Percentiles rank a stretch among this genome's conserved stretches.
phyloP scores from a whole-genome alignment of 179 eudicot species.

The Patellifolia procumbens region DNA sequence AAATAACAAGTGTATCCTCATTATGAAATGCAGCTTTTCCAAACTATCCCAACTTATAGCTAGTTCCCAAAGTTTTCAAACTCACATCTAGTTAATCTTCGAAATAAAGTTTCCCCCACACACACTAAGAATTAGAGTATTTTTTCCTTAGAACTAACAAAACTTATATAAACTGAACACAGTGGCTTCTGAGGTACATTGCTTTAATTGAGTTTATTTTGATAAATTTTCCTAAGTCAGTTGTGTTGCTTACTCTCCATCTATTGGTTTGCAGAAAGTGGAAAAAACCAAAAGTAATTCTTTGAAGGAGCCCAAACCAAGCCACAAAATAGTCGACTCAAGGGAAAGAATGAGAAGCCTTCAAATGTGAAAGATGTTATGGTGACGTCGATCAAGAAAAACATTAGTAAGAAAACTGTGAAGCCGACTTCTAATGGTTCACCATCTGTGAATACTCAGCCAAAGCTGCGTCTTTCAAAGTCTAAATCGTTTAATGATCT shows the following conservation, averaged over 20 bases:
- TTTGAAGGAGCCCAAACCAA: slow-evolving; percentile 43
- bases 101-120: too few relatives aligned
- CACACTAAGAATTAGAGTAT: too few relatives aligned
- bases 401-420: slow-evolving; percentile 32
- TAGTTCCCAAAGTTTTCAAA: too few relatives aligned
- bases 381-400: slow-evolving; percentile 39
- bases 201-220: neutral
- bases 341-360: slow-evolving; percentile 52
- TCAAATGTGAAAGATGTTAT: slow-evolving; percentile 27
- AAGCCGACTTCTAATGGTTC: slow-evolving; percentile 58
- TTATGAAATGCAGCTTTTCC: too few relatives aligned
- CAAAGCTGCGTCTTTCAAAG: slow-evolving; percentile 46
- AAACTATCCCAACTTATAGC: too few relatives aligned
- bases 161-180: too few relatives aligned
- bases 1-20: too few relatives aligned
- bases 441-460: slow-evolving; percentile 37
- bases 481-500: slow-evolving; percentile 45
- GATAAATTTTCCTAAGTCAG: too few relatives aligned
- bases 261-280: slow-evolving; percentile 43
- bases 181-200: slow-evolving; percentile 46
- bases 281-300: slow-evolving; percentile 32
- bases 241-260: slow-evolving; percentile 11
- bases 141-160: too few relatives aligned
- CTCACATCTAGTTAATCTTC: too few relatives aligned
- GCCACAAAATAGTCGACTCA: slow-evolving; percentile 41